Evolutionary conservation across 257 asterid species (phyloP), one percentile per base, ranked within the genome.

Genomic region (Asclepias syriaca): DNA sequence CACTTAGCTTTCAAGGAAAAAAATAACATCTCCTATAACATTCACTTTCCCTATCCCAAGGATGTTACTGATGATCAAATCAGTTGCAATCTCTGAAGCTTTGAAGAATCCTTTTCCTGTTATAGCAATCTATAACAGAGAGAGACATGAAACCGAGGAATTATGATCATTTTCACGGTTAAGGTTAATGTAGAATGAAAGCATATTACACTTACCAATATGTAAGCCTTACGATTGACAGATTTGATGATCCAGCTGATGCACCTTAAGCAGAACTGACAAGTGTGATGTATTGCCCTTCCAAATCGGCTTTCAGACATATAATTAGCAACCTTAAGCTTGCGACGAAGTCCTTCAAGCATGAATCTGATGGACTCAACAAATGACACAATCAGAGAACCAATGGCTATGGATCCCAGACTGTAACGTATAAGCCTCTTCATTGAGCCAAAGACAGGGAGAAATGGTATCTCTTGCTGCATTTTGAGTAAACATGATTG

Each of bases 21-120:
- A n/a, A n/a, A n/a, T n/a, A n/a, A n/a, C n/a, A n/a, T n/a, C n/a
- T n/a, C n/a, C n/a, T n/a, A n/a, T n/a, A 49, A 95, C 97, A 16
- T 95, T 87, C 83, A 95, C 97, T 72, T 95, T 95, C 77, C 98
- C 97, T 15, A 92, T 95, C 77, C 98, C 80, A 61, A 92, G 90
- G 48, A 95, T 88, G 88, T 95, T 95, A 54, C 96, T 87, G 83
- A 90, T 92, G 69, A 95, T 95, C 85, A 92, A 81, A 74, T 90
- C 97, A 13, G 98, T 95, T 55, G 99, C 98, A 63, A 95, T 83
- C 86, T 92, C 98, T 0, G 99, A 95, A 58, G 99, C 84, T 79
- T 84, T 90, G 21, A 90, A 87, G 87, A 95, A 95, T 43, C 96
- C 86, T 82, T 95, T 92, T 76, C 99, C 98, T 5, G 93, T 92